Percentiles rank a stretch among this genome's conserved stretches.
These are phyloP conservation scores for Gomphus bonarii DNA, from an alignment of 1,284 basidiomycete species.

Conservation along the genomic window DNA sequence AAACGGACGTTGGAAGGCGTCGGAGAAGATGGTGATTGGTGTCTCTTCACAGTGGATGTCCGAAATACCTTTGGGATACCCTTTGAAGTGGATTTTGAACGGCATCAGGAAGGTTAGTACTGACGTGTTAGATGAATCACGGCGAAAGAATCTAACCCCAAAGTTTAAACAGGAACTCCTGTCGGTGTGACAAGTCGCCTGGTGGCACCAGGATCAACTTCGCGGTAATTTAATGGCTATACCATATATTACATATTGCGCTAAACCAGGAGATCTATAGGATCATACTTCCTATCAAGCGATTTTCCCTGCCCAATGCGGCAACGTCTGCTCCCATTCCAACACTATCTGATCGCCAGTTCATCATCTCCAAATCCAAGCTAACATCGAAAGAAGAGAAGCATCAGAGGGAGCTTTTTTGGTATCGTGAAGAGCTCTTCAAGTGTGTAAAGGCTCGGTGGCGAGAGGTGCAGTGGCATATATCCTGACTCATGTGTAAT, in stretches of 20 bases:
- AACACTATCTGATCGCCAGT: constrained; percentile 81
- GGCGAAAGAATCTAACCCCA: background rate
- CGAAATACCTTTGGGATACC: constrained; percentile 83
- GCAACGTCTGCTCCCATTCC: constrained; percentile 64
- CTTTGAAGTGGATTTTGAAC: constrained; percentile 75
- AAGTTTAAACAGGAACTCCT: constrained; percentile 26
- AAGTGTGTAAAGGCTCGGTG: constrained; percentile 59
- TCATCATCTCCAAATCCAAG: constrained; percentile 72
- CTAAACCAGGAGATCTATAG: constrained; percentile 29
- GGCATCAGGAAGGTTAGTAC: constrained; percentile 48
- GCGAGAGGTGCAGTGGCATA: constrained; percentile 57
- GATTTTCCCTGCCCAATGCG: constrained; percentile 51
- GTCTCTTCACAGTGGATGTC: constrained; percentile 79
- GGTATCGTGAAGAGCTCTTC: constrained; percentile 86
- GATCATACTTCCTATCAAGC: constrained; percentile 69
- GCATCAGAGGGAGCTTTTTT: constrained; percentile 73
- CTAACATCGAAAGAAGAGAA: constrained; percentile 50
- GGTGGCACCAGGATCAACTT: constrained; percentile 77
- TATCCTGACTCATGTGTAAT: background rate
- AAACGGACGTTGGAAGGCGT: constrained; percentile 26
- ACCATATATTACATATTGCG: background rate
- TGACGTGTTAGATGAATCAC: background rate
- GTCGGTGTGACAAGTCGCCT: constrained; percentile 41
- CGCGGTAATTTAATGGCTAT: constrained; percentile 39
- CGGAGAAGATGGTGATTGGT: constrained; percentile 53